A percentile compares a stretch with the other conserved stretches of the same genome.
These are phyloP conservation scores for Streptanthus diversifolius DNA, from an alignment of 345 rosid species.

Conservation along the genomic window DNA sequence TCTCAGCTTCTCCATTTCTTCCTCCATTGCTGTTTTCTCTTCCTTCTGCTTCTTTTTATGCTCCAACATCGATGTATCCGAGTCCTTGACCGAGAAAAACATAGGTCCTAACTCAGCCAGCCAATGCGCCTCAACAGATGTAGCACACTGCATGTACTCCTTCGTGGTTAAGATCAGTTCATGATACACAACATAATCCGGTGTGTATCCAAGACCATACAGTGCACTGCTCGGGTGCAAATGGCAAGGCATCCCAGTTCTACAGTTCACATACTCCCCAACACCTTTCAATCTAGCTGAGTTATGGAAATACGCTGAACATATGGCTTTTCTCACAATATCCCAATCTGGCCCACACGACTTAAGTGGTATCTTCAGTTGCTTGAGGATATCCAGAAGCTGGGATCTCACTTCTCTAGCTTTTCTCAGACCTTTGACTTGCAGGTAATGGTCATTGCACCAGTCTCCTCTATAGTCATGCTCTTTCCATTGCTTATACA, in stretches of 20 bases:
- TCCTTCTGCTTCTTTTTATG: conserved; percentile 90
- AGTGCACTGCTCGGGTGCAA: conserved; percentile 94
- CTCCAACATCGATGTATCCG: conserved; percentile 81
- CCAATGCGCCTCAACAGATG: conserved; percentile 96
- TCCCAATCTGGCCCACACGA: conserved; percentile 80
- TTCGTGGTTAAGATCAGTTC: conserved; percentile 82
- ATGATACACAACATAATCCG: conserved; percentile 85
- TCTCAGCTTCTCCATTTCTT: conserved; percentile 88
- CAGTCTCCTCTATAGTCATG: conserved; percentile 94
- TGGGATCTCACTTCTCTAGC: conserved; percentile 97
- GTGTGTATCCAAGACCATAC: conserved; percentile 80
- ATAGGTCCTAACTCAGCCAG: conserved; percentile 91
- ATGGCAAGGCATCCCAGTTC: conserved; percentile 93
- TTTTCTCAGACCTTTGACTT: conserved; percentile 76
- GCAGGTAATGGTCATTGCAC: conserved; percentile 86
- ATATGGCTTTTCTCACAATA: conserved; percentile 69
- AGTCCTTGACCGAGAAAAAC: conserved; percentile 94
- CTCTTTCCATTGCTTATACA: conserved; percentile 92
- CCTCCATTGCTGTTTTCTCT: conserved; percentile 91
- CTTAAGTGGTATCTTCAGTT: conserved; percentile 71
- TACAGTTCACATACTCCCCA: conserved; percentile 83
- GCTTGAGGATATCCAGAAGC: conserved; percentile 85
- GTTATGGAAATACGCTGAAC: conserved; percentile 96
- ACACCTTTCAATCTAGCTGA: conserved; percentile 90
- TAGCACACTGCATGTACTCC: conserved; percentile 98